phyloP scores from a whole-genome alignment of 192 early-diverging fungal species.

The Glomus cerebriforme region DNA sequence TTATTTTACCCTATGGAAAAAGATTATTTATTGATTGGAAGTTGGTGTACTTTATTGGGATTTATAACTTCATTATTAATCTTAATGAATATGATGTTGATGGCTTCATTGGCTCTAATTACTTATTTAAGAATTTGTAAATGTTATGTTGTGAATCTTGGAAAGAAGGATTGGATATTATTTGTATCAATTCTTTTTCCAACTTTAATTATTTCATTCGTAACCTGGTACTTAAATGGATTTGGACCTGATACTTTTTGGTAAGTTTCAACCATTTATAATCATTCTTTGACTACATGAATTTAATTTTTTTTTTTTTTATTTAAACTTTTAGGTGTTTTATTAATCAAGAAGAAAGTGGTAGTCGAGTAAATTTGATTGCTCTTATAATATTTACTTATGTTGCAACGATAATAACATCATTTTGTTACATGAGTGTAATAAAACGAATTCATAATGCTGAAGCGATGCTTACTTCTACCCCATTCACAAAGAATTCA shows the following conservation, averaged over 20 bases:
- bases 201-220: neutral
- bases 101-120: constrained; percentile 19
- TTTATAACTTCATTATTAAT: constrained; percentile 22
- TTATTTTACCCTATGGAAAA: constrained; percentile 22
- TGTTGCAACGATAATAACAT: constrained; percentile 11
- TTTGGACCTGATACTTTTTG: constrained; percentile 34
- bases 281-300: neutral
- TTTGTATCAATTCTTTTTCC: constrained; percentile 2
- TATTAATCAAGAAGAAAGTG: neutral
- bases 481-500: too few relatives aligned
- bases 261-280: constrained; percentile 19
- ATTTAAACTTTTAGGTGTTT: constrained; percentile 21
- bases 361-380: constrained; percentile 29
- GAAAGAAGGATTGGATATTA: constrained; percentile 23
- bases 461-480: neutral
- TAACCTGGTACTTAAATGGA: constrained; percentile 10
- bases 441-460: constrained; percentile 23
- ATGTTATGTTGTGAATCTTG: neutral
- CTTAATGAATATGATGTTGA: constrained; percentile 25
- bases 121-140: constrained; percentile 30
- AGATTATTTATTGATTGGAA: constrained; percentile 10
- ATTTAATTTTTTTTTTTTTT: neutral
- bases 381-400: constrained; percentile 20
- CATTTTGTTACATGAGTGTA: constrained; percentile 31
- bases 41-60: constrained; percentile 9